Evolutionary conservation across 2,329 filamentous ascomycete genomes (phyloP), one percentile per base, ranked within the genome.

Genomic region (Colletotrichum coccodes): DNA sequence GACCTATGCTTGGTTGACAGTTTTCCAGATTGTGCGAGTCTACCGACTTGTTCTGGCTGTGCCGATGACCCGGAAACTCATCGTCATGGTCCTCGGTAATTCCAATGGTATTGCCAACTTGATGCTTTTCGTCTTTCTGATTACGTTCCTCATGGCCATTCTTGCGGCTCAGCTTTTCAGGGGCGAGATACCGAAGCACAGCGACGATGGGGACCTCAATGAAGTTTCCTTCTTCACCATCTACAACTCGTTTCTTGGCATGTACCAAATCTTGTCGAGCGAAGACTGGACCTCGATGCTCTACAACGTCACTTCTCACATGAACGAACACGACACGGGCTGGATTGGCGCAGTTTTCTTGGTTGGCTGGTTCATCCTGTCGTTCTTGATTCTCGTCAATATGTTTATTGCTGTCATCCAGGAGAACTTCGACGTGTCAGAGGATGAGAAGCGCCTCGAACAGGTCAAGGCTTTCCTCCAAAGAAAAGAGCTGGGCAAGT

Each of bases 321-420:
- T 93, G 11, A 86, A 86, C 11, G 75, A 77, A 6, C 89, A 86
- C 72, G 86, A 90, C 44, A 97, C 93, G n/a, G 89, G 93, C 9
- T 98, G 96, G 95, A 94, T 98, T 64, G 94, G 93, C 11, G 94
- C 95, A 9, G 86, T 93, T 1, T 98, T 99, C 74, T 87, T 97
- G 73, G 94, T 98, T 71, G 87, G 95, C 73, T 99, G 96, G 96
- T 98, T 97, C 80, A 96, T 97, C 65, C 87, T 99, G 49, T 88
- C 94, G 6, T 98, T 97, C 79, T 95, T 98, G 78, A 97, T 99
- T 81, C 89, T 98, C 70, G 83, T 99, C 83, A 99, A 98, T 77
- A 99, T 99, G 96, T 99, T 99, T 85, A 98, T 99, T 93, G 96
- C 96, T 85, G 96, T 99, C 82, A 99, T 99, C 72, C 96, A 99